These are phyloP conservation scores for Chamaecrista fasciculata DNA, from an alignment of 306 rosid genomes.

Conservation along the genomic window DNA sequence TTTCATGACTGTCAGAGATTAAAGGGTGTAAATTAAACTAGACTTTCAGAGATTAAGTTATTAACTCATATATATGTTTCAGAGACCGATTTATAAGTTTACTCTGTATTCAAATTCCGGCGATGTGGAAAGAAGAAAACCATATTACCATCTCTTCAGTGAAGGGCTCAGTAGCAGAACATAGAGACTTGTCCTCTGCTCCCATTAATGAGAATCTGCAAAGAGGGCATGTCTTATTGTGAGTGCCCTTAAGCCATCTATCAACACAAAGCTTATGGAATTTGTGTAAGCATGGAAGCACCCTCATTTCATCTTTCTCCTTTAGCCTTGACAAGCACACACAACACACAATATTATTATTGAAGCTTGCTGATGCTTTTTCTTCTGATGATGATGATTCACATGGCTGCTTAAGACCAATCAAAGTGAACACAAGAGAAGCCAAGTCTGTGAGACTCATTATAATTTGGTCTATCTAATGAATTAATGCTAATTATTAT, in stretches of 20 bases:
- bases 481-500: conserved; percentile 2
- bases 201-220: conserved; percentile 74
- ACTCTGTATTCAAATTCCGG: conserved; percentile 79
- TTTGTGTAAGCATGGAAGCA: conserved; percentile 79
- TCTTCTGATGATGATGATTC: conserved; percentile 31
- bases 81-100: too few relatives aligned
- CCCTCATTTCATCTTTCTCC: conserved; percentile 45
- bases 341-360: conserved; percentile 48
- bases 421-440: conserved; percentile 44
- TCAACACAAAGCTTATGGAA: conserved; percentile 79
- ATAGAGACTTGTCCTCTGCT: conserved; percentile 38
- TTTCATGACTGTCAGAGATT: too few relatives aligned
- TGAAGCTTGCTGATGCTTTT: conserved; percentile 13
- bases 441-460: conserved; percentile 50
- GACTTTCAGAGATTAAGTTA: too few relatives aligned
- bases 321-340: conserved; percentile 71
- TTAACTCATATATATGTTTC: too few relatives aligned
- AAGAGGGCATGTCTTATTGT: conserved; percentile 66
- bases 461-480: conserved; percentile 37
- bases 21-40: too few relatives aligned
- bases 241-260: conserved; percentile 72
- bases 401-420: conserved; percentile 31
- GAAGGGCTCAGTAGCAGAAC: conserved; percentile 46
- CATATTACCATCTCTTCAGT: conserved; percentile 84
- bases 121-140: conserved; percentile 86